Evolutionary conservation across 2,329 filamentous ascomycete species (phyloP).

Genomic region (Helotiales sp.): DNA sequence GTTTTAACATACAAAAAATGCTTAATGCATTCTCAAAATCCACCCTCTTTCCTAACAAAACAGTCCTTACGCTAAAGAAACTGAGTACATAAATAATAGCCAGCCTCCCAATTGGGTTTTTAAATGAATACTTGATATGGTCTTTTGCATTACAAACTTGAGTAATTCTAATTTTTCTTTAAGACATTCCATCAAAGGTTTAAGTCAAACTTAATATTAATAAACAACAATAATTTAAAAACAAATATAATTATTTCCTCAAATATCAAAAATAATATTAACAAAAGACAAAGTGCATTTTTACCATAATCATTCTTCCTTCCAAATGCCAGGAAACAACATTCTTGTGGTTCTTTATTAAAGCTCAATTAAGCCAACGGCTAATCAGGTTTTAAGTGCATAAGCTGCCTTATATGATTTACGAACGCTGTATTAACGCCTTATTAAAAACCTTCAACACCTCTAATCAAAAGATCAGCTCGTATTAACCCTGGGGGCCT

Average conservation of each 20-base stretch:
- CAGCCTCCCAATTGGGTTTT: conserved; percentile 11
- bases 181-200: conserved; percentile 11
- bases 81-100: conserved; percentile 8
- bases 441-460: conserved; percentile 17
- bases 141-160: conserved; percentile 1
- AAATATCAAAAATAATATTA: conserved; percentile 15
- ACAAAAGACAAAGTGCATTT: conserved; percentile 8
- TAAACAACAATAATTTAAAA: not conserved
- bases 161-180: conserved; percentile 14
- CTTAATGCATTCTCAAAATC: conserved; percentile 24
- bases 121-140: conserved; percentile 18
- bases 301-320: conserved; percentile 9
- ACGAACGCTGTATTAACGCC: conserved; percentile 16
- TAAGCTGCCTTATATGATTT: conserved; percentile 22
- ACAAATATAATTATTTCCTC: conserved; percentile 13
- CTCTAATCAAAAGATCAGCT: conserved; percentile 18
- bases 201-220: conserved; percentile 7
- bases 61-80: conserved; percentile 9
- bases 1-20: conserved; percentile 18
- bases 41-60: conserved; percentile 10
- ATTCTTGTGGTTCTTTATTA: conserved; percentile 20
- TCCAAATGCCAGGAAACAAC: conserved; percentile 23
- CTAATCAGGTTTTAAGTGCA: not conserved
- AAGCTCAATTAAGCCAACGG: not conserved
- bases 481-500: conserved; percentile 22